A percentile compares a stretch with the other conserved stretches of the same genome.
These are phyloP conservation scores for Cryptococcus sp. DNA, from an alignment of 1,284 basidiomycete genomes.

Conservation along the genomic window DNA sequence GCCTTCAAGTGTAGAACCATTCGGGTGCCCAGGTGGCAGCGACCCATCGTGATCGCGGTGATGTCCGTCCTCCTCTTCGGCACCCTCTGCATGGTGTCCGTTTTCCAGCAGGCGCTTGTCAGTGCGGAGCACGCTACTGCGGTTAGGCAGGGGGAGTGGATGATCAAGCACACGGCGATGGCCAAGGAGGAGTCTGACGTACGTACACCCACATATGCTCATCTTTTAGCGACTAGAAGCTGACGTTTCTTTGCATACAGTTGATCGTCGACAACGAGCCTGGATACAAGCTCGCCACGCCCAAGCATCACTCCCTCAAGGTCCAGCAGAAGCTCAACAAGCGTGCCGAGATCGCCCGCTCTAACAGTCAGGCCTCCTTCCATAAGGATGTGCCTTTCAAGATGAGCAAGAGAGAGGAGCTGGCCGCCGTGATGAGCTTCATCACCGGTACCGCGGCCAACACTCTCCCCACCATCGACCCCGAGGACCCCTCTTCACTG, in stretches of 20 bases:
- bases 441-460: conserved; percentile 25
- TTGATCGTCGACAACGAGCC: conserved; percentile 17
- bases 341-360: conserved; percentile 3
- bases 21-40: conserved; percentile 23
- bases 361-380: not conserved
- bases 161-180: conserved; percentile 16
- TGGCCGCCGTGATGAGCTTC: conserved; percentile 26
- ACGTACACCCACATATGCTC: not conserved
- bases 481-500: conserved; percentile 12
- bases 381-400: conserved; percentile 3
- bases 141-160: conserved; percentile 23
- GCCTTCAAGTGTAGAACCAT: conserved; percentile 20
- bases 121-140: conserved; percentile 15
- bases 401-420: conserved; percentile 24
- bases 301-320: conserved; percentile 23
- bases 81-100: conserved; percentile 22
- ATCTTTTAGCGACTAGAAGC: not conserved
- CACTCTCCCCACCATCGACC: conserved; percentile 16
- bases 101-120: conserved; percentile 19
- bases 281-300: conserved; percentile 16
- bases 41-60: conserved; percentile 23
- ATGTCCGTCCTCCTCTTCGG: conserved; percentile 27
- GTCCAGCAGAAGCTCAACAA: conserved; percentile 16
- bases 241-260: conserved; percentile 3
- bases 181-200: conserved; percentile 14